Percentiles rank a stretch among this genome's conserved stretches.
phyloP scores from a whole-genome alignment of 345 rosid genomes.

The Balakata baccata region DNA sequence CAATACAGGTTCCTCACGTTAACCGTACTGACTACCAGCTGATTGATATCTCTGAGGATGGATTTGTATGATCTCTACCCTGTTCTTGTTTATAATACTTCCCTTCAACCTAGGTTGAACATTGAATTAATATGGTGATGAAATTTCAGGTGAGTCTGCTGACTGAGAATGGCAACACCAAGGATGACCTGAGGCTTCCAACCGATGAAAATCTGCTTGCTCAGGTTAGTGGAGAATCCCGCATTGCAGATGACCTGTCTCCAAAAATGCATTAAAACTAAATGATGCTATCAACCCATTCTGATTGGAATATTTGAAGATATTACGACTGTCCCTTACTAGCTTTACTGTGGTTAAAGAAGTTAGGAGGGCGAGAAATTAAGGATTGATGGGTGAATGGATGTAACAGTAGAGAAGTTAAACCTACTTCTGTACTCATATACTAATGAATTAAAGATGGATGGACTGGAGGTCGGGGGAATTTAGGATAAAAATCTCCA shows the following conservation, averaged over 20 bases:
- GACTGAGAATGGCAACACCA: constrained; percentile 34
- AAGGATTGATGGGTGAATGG: not conserved
- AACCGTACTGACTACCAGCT: constrained; percentile 31
- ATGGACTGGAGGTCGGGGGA: too few relatives aligned
- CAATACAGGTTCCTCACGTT: constrained; percentile 29
- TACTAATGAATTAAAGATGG: too few relatives aligned
- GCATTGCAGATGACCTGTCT: too few relatives aligned
- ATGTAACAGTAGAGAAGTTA: not conserved
- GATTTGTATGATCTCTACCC: constrained; percentile 20
- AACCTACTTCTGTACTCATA: not conserved
- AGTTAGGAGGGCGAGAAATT: not conserved
- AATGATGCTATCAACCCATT: not conserved
- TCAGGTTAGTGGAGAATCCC: constrained; percentile 17
- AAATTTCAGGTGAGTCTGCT: constrained; percentile 31
- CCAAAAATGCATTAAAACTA: too few relatives aligned
- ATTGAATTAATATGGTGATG: not conserved
- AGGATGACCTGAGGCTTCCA: constrained; percentile 37
- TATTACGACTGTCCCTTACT: not conserved
- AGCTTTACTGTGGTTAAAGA: not conserved
- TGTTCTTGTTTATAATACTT: not conserved
- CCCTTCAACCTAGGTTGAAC: not conserved
- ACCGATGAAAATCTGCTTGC: constrained; percentile 28
- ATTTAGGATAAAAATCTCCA: too few relatives aligned
- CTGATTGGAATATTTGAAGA: not conserved
- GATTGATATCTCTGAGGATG: constrained; percentile 33